Conservation (phyloP, 495 filamentous ascomycete species). For the Xylaria acuta region DNA sequence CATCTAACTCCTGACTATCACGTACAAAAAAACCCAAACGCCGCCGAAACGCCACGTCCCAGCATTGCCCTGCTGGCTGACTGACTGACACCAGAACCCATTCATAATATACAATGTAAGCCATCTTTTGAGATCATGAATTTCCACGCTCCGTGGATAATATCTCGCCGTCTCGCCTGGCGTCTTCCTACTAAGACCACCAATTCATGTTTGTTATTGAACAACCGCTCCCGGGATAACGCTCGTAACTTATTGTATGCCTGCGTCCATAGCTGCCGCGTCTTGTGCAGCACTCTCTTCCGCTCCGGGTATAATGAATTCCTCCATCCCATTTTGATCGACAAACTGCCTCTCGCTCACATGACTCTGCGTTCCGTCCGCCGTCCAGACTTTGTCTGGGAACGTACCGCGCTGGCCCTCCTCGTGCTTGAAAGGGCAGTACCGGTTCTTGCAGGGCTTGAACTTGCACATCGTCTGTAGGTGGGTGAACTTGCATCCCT, state of each 20-base stretch:
- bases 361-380: constrained; percentile 64
- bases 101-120: constrained; percentile 30
- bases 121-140: constrained; percentile 18
- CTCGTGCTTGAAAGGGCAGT: constrained; percentile 86
- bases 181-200: background rate
- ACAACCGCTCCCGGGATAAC: background rate
- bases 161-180: background rate
- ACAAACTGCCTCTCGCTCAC: constrained; percentile 95
- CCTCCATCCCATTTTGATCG: constrained; percentile 69
- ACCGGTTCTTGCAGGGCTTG: constrained; percentile 85
- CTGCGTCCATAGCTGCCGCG: constrained; percentile 22
- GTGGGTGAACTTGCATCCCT: constrained; percentile 91
- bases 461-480: constrained; percentile 82
- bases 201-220: background rate
- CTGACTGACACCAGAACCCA: background rate
- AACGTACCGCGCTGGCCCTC: constrained; percentile 86
- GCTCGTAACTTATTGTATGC: constrained; percentile 16
- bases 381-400: constrained; percentile 89
- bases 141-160: background rate
- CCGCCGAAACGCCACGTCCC: background rate
- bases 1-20: constrained; percentile 30
- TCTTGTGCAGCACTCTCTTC: constrained; percentile 36
- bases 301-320: constrained; percentile 75
- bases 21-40: constrained; percentile 15
- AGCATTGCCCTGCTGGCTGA: background rate